Evolutionary conservation across 2,329 filamentous ascomycete species (phyloP), one percentile per base, ranked within the genome.

Genomic region (Emydomyces testavorans): DNA sequence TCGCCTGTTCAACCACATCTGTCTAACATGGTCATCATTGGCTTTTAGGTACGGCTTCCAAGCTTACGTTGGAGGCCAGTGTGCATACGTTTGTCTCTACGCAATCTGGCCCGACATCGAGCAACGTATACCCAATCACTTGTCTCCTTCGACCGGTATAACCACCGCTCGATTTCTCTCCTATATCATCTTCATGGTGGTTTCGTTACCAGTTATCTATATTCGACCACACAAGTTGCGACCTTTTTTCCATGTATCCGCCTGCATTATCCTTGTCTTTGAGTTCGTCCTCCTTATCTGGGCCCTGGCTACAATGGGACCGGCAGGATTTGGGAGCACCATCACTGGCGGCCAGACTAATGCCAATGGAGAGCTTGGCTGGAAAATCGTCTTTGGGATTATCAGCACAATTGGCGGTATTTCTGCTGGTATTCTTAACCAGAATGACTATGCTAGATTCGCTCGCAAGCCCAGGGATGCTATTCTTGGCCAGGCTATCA

Each of bases 401-500:
- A 69, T 65, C 18, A 65, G 63, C 1, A 62, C 65, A 3, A 67
- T 73, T 18, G 71, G 71, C 2, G 59, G 61, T 24, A 71, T 71
- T 42, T 64, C 70, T 2, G 68, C 69, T 2, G 71, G 70, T 3
- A 58, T 74, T 20, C 65, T 67, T 6, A 74, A 72, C 51, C 70
- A 72, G 35, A 50, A 50, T 28, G 70, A 73, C 56, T 72, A 67
- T 54, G 64, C 67, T 2, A 64, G 71, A 7, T 72, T 71, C 50
- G 64, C 67, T 2, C 35, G 59, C 3, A 56, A 57, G 11, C 69
- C 67, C 5, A 58, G 64, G 7, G 62, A 67, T 41, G 66, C 68
- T 42, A 62, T 74, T 7, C 62, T 66, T 10, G 69, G 68, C 2
- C 68, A 71, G 41, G 59, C 66, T 26, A 62, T 67, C 1, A 56